phyloP scores from a whole-genome alignment of 1,139 yeast species.

The Sugiyamaella novakii region DNA sequence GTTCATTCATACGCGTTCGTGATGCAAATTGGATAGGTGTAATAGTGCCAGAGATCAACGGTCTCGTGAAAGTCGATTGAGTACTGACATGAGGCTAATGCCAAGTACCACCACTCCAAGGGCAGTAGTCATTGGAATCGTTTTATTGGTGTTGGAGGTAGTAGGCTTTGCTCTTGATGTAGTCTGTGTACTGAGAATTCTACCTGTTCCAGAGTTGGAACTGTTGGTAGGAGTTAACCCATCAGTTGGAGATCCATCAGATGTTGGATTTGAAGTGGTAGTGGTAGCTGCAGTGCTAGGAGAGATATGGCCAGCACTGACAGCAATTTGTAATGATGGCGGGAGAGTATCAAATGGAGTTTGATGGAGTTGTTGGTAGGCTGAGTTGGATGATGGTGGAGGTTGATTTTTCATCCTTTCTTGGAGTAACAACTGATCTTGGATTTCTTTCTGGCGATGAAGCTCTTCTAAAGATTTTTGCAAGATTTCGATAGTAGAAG shows the following conservation, averaged over 20 bases:
- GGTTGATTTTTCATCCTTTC: constrained; percentile 11
- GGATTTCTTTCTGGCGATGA: constrained; percentile 7
- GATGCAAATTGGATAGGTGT: background rate
- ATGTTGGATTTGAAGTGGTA: background rate
- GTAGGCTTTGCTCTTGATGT: constrained; percentile 5
- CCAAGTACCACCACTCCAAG: constrained; percentile 36
- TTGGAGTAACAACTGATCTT: constrained; percentile 6
- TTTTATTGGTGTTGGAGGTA: constrained; percentile 2
- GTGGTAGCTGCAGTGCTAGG: background rate
- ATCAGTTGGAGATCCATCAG: background rate
- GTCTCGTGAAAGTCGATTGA: constrained; percentile 32
- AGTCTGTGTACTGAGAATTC: background rate
- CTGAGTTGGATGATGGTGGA: constrained; percentile 1
- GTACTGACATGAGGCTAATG: constrained; percentile 32
- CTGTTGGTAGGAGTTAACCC: background rate
- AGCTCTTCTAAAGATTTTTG: constrained; percentile 24
- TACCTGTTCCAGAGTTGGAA: constrained; percentile 2
- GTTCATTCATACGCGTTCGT: no score
- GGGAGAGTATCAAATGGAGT: constrained; percentile 3
- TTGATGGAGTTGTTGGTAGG: background rate
- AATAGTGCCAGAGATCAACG: constrained; percentile 1
- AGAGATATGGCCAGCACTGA: background rate
- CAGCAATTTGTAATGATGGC: constrained; percentile 5
- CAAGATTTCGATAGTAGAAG: constrained; percentile 30
- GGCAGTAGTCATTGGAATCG: constrained; percentile 33